phyloP scores from a whole-genome alignment of 768 basidiomycete genomes.

The Mycena kentingensis region DNA sequence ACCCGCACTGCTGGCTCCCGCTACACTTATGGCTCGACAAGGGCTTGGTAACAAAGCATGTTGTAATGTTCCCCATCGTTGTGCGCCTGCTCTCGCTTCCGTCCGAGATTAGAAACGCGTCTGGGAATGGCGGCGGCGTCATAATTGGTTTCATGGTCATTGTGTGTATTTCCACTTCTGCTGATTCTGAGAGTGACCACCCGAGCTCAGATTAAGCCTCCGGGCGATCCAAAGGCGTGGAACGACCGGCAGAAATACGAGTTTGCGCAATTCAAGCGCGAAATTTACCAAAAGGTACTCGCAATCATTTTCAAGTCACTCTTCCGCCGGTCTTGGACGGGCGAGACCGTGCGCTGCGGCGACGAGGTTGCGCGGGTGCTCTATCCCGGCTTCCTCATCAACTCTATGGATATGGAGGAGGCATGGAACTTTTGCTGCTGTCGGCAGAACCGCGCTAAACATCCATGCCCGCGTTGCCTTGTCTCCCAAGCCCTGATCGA shows the following conservation, averaged over 20 bases:
- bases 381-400: slow-evolving; percentile 31
- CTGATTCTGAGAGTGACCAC: slow-evolving; percentile 15
- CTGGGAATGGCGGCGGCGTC: slow-evolving; percentile 35
- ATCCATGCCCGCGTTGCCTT: slow-evolving; percentile 34
- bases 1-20: slow-evolving; percentile 29
- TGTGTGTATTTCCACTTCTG: slow-evolving; percentile 14
- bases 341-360: slow-evolving; percentile 25
- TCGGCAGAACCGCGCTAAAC: slow-evolving; percentile 23
- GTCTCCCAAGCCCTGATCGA: slow-evolving; percentile 13
- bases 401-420: slow-evolving; percentile 34
- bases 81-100: slow-evolving; percentile 31
- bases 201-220: slow-evolving; percentile 20
- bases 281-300: slow-evolving; percentile 33
- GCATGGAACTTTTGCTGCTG: slow-evolving; percentile 27
- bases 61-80: slow-evolving; percentile 32
- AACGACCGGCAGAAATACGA: slow-evolving; percentile 20
- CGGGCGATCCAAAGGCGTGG: slow-evolving; percentile 23
- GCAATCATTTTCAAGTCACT: slow-evolving; percentile 23
- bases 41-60: slow-evolving; percentile 26
- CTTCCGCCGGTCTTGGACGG: slow-evolving; percentile 19
- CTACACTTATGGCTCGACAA: slow-evolving; percentile 35
- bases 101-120: slow-evolving; percentile 30
- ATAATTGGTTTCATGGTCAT: slow-evolving; percentile 32
- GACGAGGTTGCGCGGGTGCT: slow-evolving; percentile 25
- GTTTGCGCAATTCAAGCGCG: slow-evolving; percentile 32